These are phyloP conservation scores for Pichia manshurica DNA, from an alignment of 805 yeast genomes.

Conservation along the genomic window DNA sequence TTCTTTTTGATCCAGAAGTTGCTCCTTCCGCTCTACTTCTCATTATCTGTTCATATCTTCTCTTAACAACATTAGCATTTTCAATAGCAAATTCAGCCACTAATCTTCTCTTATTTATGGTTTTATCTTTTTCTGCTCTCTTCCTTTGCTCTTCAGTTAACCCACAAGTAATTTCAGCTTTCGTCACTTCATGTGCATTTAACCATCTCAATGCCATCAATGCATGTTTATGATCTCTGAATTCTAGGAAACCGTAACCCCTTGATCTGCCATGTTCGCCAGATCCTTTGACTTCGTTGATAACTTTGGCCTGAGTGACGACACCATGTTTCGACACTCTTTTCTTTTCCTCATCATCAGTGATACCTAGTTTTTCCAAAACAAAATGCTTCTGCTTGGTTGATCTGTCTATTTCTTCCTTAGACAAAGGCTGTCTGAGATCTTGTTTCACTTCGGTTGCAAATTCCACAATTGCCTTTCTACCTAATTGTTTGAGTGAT, in stretches of 20 bases:
- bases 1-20: constrained; percentile 22
- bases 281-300: constrained; percentile 85
- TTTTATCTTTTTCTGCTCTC: constrained; percentile 45
- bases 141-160: constrained; percentile 62
- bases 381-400: constrained; percentile 49
- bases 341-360: constrained; percentile 39
- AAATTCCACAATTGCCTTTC: constrained; percentile 91
- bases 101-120: constrained; percentile 57
- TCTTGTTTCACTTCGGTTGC: constrained; percentile 80
- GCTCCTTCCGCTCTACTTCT: constrained; percentile 24
- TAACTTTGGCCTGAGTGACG: constrained; percentile 87
- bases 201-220: constrained; percentile 96
- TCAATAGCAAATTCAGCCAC: constrained; percentile 96
- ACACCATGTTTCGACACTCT: constrained; percentile 79
- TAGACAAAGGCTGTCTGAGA: constrained; percentile 75
- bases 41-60: constrained; percentile 68
- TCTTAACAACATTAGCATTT: constrained; percentile 86
- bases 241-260: constrained; percentile 95
- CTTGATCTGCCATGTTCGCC: constrained; percentile 86
- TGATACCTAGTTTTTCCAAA: constrained; percentile 32
- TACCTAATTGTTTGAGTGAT: constrained; percentile 83
- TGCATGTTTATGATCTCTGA: constrained; percentile 85
- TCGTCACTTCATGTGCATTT: constrained; percentile 82
- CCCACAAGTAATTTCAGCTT: constrained; percentile 67
- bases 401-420: constrained; percentile 84